A percentile compares a stretch with the other conserved stretches of the same genome.
Evolutionary conservation across 768 basidiomycete species (phyloP).

Genomic region (Gymnopilus junonius): DNA sequence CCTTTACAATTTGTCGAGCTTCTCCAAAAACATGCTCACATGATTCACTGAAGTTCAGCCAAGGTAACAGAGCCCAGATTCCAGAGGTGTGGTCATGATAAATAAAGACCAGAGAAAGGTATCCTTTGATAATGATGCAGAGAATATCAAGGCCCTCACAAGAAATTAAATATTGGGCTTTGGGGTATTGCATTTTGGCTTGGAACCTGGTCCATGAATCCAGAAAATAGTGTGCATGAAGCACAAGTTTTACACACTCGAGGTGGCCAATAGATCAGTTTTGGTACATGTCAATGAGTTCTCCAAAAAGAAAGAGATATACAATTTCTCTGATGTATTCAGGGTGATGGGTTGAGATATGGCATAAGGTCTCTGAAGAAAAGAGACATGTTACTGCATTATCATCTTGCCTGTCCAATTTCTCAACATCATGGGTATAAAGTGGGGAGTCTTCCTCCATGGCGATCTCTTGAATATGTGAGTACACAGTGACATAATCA

Average conservation of each 20-base stretch:
- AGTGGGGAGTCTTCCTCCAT: constrained; percentile 21
- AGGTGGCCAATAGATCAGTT: constrained; percentile 28
- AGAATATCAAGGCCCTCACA: constrained; percentile 35
- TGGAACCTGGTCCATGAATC: constrained; percentile 32
- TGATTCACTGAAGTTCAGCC: constrained; percentile 33
- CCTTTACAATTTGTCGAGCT: constrained; percentile 30
- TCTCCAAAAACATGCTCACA: constrained; percentile 40
- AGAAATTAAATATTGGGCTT: constrained; percentile 33
- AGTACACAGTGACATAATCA: constrained; percentile 20
- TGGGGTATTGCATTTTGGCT: no score
- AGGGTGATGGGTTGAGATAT: constrained; percentile 18
- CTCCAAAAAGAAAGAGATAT: constrained; percentile 44
- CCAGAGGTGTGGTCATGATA: constrained; percentile 36
- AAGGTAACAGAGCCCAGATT: constrained; percentile 31
- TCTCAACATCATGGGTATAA: constrained; percentile 34
- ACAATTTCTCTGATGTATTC: constrained; percentile 27
- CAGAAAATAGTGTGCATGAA: constrained; percentile 33
- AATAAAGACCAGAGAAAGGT: constrained; percentile 34
- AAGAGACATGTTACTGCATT: constrained; percentile 42
- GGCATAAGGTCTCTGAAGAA: constrained; percentile 29
- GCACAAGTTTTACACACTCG: constrained; percentile 33
- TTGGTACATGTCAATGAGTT: constrained; percentile 41
- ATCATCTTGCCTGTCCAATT: constrained; percentile 47
- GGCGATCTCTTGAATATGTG: constrained; percentile 24
- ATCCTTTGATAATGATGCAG: constrained; percentile 32